Conservation (phyloP, 108 stramenopile genomes). For the Schizochytrium sp. region DNA sequence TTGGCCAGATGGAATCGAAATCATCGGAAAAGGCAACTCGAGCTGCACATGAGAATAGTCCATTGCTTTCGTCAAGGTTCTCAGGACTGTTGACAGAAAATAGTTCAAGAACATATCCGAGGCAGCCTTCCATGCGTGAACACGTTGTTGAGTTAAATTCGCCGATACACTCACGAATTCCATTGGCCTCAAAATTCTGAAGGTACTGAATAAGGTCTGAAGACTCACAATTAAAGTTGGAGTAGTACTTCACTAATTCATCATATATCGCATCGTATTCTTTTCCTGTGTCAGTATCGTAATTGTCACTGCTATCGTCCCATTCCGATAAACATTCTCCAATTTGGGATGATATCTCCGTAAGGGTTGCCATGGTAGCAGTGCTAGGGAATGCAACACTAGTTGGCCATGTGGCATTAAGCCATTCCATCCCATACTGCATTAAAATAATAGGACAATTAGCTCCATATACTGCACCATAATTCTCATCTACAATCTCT, state of each 20-base stretch:
- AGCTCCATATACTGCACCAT: too few species aligned
- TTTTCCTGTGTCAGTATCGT: background rate
- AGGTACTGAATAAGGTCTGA: background rate
- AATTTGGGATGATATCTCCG: too few species aligned
- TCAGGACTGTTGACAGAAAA: background rate
- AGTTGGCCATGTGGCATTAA: too few species aligned
- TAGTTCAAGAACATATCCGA: background rate
- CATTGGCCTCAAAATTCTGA: background rate
- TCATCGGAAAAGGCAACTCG: background rate
- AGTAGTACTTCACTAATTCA: background rate
- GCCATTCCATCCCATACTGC: too few species aligned
- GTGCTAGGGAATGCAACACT: too few species aligned
- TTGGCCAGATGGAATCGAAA: background rate
- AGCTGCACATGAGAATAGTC: background rate
- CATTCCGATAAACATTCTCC: too few species aligned
- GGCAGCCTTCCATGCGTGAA: background rate
- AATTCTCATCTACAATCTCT: too few species aligned
- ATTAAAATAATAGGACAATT: too few species aligned
- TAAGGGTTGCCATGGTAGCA: too few species aligned
- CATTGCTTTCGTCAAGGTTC: background rate
- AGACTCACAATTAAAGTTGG: background rate
- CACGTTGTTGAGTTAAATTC: constrained; percentile 7
- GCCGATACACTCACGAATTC: background rate
- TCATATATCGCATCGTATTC: background rate
- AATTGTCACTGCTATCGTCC: too few species aligned